Base-by-base conservation (phyloP, 2,329 filamentous ascomycete genomes). In the Thielaviopsis populi region DNA sequence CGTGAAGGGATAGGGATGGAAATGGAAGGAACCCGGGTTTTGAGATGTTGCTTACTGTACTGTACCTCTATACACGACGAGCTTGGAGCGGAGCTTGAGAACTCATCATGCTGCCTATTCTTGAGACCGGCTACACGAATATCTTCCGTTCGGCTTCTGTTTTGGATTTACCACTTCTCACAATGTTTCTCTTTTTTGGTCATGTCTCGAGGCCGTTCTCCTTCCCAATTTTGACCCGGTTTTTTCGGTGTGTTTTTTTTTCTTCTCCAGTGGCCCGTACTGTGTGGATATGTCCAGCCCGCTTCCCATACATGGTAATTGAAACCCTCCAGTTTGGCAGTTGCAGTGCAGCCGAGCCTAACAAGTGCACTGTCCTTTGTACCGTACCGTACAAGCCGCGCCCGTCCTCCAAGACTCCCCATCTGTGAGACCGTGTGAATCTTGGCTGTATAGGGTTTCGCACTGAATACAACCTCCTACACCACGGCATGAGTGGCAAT, bases 321-420 rank as follows among this genome's bases (percentile, higher is more conserved):
- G 56, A 33, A 59, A 41, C 19, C 40, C 33, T 40, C 33, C 56
- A 43, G 3, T 24, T 60, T 60, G 22, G n/a, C n/a, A n/a, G n/a
- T n/a, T n/a, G n/a, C n/a, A n/a, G 27, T 13, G 43, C 43, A 50
- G 22, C 42, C 40, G 27, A 61, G 40, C 40, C 59, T 50, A 50
- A 61, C 24, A 22, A 22, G 19, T 24, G 62, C 62, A 63, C 62
- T 63, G 62, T 54, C 50, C n/a, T 54, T 33, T 54, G 50, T 54
- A 54, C 50, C 24, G 30, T 54, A n/a, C n/a, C n/a, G n/a, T n/a
- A n/a, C 50, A 33, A 54, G 50, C 50, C 46, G 46, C 61, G 10
- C 40, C 40, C 40, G n/a, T n/a, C n/a, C n/a, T n/a, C n/a, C n/a
- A n/a, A n/a, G n/a, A n/a, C n/a, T 15, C 42, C 50, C 50, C 50